Base-by-base conservation (phyloP, 208 protist genomes). In the Tritrichomonas musculus region DNA sequence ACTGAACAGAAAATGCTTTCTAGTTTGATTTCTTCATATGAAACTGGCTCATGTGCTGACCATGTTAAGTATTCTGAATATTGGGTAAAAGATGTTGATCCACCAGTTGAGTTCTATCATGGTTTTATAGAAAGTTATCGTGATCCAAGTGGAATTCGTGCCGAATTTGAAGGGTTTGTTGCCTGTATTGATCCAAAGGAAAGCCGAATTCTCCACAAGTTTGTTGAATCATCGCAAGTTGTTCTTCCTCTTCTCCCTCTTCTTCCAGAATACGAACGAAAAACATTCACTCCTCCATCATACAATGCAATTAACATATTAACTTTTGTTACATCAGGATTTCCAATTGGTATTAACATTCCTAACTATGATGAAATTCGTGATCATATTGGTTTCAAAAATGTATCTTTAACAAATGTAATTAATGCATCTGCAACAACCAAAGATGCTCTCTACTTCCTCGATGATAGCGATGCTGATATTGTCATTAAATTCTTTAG, bases 281-380 rank as follows among this genome's bases (percentile, higher is more conserved):
- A 94, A 1, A 77, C 66, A 41, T 95, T 95, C 65, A 92, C 65
- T 41, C 93, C 93, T 22, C 94, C 94, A 39, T 60, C 66, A 57
- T 95, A 94, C 69, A 95, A 93, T 30, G 92, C 94, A 2, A 73
- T 95, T 50, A 92, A 95, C 64, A 93, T 95, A 25, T 14, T 95
- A 13, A 55, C n/a, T 27, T 95, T 95, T 50, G 30, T 49, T 5
- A 94, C 92, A 49, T 92, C 84, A 13, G 94, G 94, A 39, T 65
- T 93, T 44, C 94, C 94, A 57, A 94, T 94, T 44, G 94, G 94
- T 14, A 95, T 95, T 60, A 95, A 95, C 53, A 95, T 95, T 80
- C 94, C 94, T 4, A 95, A 95, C 75, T 95, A 95, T 57, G 94
- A 95, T 72, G 94, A 95, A 65, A 93, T 95, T 57, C 57, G 94